Evolutionary conservation across 345 rosid genomes (phyloP).

Genomic region (Bretschneidera sinensis): DNA sequence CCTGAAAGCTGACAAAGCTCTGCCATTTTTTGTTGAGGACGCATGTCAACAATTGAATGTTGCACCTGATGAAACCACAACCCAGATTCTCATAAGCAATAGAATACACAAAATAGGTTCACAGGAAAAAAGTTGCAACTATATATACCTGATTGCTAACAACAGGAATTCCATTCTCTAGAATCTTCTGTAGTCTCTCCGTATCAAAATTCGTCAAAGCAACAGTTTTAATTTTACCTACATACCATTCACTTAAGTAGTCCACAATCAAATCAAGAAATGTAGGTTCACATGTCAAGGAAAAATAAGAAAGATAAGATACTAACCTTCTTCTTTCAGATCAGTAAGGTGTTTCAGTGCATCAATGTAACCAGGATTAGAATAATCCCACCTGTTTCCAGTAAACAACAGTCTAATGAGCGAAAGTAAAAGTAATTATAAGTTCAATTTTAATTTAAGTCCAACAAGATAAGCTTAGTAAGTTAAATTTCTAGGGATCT

Average conservation of each 20-base stretch:
- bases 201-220: conserved; percentile 97
- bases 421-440: no score
- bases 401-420: background rate
- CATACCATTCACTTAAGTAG: conserved; percentile 19
- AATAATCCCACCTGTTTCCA: conserved; percentile 84
- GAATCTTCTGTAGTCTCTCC: conserved; percentile 70
- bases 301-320: conserved; percentile 9
- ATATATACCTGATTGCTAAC: conserved; percentile 88
- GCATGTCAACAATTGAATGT: conserved; percentile 94
- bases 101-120: background rate
- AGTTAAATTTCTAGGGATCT: no score
- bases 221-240: conserved; percentile 89
- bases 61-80: conserved; percentile 59
- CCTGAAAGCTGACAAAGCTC: conserved; percentile 91
- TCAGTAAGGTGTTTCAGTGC: conserved; percentile 83
- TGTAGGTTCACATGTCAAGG: conserved; percentile 13
- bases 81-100: conserved; percentile 12
- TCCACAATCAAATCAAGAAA: conserved; percentile 18
- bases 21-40: conserved; percentile 93
- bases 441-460: no score
- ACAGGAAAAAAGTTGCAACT: background rate
- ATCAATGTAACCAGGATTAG: conserved; percentile 84
- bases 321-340: conserved; percentile 80
- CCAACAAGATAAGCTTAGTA: no score
- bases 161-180: conserved; percentile 83